These are phyloP conservation scores for Gentiana straminea DNA, from an alignment of 257 asterid genomes.

Conservation along the genomic window DNA sequence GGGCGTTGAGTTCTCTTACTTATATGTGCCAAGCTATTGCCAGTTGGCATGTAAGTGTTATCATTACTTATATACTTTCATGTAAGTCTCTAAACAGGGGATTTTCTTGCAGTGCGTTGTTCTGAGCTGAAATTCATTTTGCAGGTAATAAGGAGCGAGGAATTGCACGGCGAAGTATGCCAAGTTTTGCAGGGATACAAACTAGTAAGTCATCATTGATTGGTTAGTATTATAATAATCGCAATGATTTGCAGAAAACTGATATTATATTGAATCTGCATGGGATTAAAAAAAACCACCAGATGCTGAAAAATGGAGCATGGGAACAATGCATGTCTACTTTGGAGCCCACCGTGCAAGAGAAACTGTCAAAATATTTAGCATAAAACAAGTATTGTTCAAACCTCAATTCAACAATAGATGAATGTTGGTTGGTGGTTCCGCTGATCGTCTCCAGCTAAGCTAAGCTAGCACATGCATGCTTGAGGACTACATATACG, in stretches of 20 bases:
- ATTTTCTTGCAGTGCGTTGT: background rate
- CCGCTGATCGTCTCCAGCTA: slow-evolving; percentile 6
- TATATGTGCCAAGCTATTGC: slow-evolving; percentile 85
- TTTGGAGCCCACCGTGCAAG: slow-evolving; percentile 73
- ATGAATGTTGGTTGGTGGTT: slow-evolving; percentile 6
- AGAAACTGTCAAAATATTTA: slow-evolving; percentile 49
- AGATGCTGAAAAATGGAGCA: slow-evolving; percentile 78
- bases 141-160: slow-evolving; percentile 91
- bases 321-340: slow-evolving; percentile 90
- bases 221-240: background rate
- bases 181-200: slow-evolving; percentile 89
- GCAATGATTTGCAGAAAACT: background rate
- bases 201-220: slow-evolving; percentile 42
- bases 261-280: slow-evolving; percentile 1
- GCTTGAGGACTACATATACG: slow-evolving; percentile 10
- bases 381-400: slow-evolving; percentile 15
- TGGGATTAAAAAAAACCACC: slow-evolving; percentile 10
- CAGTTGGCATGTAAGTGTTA: slow-evolving; percentile 85
- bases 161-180: slow-evolving; percentile 73
- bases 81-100: background rate
- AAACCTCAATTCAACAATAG: background rate
- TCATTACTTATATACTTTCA: background rate
- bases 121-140: slow-evolving; percentile 14
- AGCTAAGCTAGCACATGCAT: background rate
- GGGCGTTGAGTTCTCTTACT: slow-evolving; percentile 71